Base-by-base conservation (phyloP, 305 asterid genomes). In the Fraxinus dipetala region DNA sequence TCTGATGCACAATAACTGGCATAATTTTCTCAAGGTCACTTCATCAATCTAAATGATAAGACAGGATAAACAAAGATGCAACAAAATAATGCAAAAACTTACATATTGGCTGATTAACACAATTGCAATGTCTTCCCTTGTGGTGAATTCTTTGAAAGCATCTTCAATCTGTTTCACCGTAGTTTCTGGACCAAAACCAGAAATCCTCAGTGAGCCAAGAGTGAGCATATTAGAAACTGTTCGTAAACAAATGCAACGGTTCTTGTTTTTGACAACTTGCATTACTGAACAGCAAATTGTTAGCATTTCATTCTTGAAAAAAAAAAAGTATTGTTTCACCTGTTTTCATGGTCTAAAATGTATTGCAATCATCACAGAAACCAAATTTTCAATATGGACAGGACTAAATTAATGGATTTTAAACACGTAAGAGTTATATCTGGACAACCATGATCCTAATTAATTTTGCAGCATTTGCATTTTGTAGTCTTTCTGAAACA, bases 91-190 rank as follows among this genome's bases (percentile, higher is more conserved):
- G 30, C 54, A 51, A 56, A 84, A 85, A 82, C 97, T 92, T 89
- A 94, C 98, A 77, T 84, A 93, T 93, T 95, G 98, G 85, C 99
- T 96, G 88, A 96, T 93, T 36, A 96, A 83, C 84, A 96, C 95
- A 9, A 96, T 91, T 32, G 95, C 99, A 75, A 94, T 79, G 84
- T 96, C 99, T 48, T 94, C 98, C 85, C 99, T 91, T 56, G 96
- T 16, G 14, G 98, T 94, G 89, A 93, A 96, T 59, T 96, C 99
- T 83, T 96, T 96, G 89, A 96, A 96, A 13, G 98, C 91, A 43
- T 96, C 99, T 85, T 96, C 99, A 85, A 96, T 92, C 89, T 96
- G 97, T 86, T 94, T 96, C 83, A 90, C 91, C 0, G 98, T 92
- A 26, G 97, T 94, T 91, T 96, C 98, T 93, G 78, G 74, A 85